Evolutionary conservation across 169 alveolate genomes (phyloP).

Genomic region (Eimeria maxima): DNA sequence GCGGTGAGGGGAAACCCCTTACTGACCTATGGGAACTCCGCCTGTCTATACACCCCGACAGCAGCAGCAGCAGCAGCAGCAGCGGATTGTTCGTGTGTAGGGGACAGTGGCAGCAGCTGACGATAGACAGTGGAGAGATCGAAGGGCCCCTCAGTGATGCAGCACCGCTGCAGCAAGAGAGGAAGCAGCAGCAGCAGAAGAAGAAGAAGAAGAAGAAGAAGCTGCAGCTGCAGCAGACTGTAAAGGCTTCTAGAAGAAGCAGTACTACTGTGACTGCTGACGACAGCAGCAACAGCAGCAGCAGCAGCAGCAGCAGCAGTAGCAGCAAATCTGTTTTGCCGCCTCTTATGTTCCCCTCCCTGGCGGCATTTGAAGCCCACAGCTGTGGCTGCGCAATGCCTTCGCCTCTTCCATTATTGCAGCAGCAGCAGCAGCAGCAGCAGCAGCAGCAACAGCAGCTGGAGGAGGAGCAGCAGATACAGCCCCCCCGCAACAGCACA

Average conservation of each 20-base stretch:
- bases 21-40: constrained; percentile 41
- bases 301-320: constrained; percentile 15
- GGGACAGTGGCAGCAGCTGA: constrained; percentile 36
- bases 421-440: constrained; percentile 18
- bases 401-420: not conserved
- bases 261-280: not conserved
- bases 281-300: constrained; percentile 19
- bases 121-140: not conserved
- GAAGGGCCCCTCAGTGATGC: not conserved
- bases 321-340: not conserved
- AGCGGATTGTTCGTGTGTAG: not conserved
- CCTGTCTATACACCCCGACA: not conserved
- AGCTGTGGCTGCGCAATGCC: not conserved
- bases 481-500: not conserved
- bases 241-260: not conserved
- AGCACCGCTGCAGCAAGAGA: not conserved
- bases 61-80: too few relatives aligned
- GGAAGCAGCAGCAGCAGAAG: not conserved
- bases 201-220: not conserved
- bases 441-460: not conserved
- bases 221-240: not conserved
- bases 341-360: constrained; percentile 26
- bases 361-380: not conserved
- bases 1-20: not conserved
- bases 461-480: not conserved